Evolutionary conservation across 1,139 yeast species (phyloP).

Genomic region (Meyerozyma sp.): DNA sequence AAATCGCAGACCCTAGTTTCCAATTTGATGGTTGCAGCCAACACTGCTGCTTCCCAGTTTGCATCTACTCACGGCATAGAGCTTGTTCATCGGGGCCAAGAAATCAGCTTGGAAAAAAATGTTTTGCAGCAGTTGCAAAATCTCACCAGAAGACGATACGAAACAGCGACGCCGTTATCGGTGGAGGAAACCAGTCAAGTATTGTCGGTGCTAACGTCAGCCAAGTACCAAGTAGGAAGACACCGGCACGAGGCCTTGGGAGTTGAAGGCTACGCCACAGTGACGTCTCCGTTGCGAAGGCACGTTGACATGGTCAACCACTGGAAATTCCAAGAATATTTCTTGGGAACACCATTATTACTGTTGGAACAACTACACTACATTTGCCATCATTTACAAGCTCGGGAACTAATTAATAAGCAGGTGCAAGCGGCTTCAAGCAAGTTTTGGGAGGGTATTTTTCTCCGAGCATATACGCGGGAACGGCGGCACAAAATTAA

Average conservation of each 20-base stretch:
- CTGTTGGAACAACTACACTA: conserved; percentile 11
- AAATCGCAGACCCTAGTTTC: conserved; percentile 60
- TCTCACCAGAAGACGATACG: conserved; percentile 22
- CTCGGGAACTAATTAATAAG: conserved; percentile 23
- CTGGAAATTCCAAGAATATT: conserved; percentile 42
- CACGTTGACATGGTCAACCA: conserved; percentile 80
- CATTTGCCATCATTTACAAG: conserved; percentile 26
- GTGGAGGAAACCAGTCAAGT: conserved; percentile 16
- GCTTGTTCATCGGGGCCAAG: conserved; percentile 46
- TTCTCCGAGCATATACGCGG: conserved; percentile 25
- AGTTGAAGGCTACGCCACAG: conserved; percentile 57
- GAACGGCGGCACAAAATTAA: conserved; percentile 13
- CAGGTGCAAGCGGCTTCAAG: conserved; percentile 20
- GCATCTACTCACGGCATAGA: conserved; percentile 46
- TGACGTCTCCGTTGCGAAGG: conserved; percentile 87
- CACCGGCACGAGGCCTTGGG: conserved; percentile 63
- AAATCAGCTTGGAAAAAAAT: conserved; percentile 20
- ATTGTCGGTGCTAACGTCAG: conserved; percentile 25
- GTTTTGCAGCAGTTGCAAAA: conserved; percentile 38
- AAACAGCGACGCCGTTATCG: conserved; percentile 9
- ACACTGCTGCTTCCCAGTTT: conserved; percentile 53
- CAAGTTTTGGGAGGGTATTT: conserved; percentile 37
- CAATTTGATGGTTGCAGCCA: conserved; percentile 79
- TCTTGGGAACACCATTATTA: conserved; percentile 8
- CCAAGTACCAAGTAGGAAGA: conserved; percentile 28